These are phyloP conservation scores for Diplotaxis tenuifolia DNA, from an alignment of 345 rosid genomes.

Conservation along the genomic window DNA sequence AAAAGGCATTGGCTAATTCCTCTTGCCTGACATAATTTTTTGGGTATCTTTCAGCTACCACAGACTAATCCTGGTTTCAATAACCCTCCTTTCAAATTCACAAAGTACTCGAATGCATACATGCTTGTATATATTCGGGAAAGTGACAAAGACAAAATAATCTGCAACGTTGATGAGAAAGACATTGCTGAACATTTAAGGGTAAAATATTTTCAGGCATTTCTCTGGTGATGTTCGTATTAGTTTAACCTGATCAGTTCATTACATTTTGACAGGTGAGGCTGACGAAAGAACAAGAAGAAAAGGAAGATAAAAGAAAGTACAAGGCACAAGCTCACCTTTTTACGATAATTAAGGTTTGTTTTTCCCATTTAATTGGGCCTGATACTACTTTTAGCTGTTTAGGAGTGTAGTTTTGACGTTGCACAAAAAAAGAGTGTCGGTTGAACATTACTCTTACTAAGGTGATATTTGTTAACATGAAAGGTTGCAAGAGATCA, in stretches of 20 bases:
- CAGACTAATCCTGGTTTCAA: conserved; percentile 95
- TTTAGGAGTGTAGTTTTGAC: conserved; percentile 13
- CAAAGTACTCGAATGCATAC: conserved; percentile 94
- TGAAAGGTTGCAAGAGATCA: conserved; percentile 84
- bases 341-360: conserved; percentile 81
- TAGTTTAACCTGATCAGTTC: conserved; percentile 23
- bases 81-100: conserved; percentile 83
- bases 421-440: no score
- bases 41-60: conserved; percentile 59
- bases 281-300: conserved; percentile 93
- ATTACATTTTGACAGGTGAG: conserved; percentile 56
- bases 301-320: conserved; percentile 81
- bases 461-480: conserved; percentile 9
- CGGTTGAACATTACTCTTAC: conserved; percentile 6
- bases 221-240: background rate
- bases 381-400: background rate
- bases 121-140: conserved; percentile 99
- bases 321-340: conserved; percentile 94
- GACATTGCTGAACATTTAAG: conserved; percentile 94
- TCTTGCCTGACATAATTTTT: conserved; percentile 26
- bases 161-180: conserved; percentile 94
- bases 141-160: conserved; percentile 92
- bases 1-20: conserved; percentile 1
- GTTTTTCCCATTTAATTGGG: background rate
- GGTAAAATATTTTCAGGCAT: conserved; percentile 49